Conservation (phyloP, 345 rosid species). For the Pugionium cornutum region DNA sequence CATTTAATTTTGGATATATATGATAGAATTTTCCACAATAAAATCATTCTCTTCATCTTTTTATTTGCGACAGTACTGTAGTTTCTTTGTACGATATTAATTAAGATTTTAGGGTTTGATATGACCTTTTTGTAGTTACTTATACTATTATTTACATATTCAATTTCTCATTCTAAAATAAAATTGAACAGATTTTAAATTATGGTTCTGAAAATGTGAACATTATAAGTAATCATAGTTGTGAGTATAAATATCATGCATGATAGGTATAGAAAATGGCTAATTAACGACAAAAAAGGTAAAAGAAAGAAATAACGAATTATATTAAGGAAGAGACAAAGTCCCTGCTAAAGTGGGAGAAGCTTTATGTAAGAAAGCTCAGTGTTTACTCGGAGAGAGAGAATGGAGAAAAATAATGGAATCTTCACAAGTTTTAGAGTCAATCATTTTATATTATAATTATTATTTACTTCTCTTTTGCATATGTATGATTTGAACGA, state of each 20-base stretch:
- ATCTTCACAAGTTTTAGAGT: constrained; percentile 39
- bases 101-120: too few relatives aligned
- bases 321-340: constrained; percentile 53
- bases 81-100: too few relatives aligned
- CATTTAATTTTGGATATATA: too few relatives aligned
- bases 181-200: too few relatives aligned
- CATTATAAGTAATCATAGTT: too few relatives aligned
- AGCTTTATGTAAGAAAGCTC: constrained; percentile 44
- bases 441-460: constrained; percentile 34
- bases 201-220: too few relatives aligned
- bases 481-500: constrained; percentile 42
- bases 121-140: too few relatives aligned
- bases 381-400: constrained; percentile 1
- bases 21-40: too few relatives aligned
- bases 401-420: constrained; percentile 38
- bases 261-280: not conserved
- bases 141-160: too few relatives aligned
- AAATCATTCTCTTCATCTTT: too few relatives aligned
- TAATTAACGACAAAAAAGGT: not conserved
- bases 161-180: too few relatives aligned
- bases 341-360: constrained; percentile 53
- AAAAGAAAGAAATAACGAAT: constrained; percentile 14
- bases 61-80: too few relatives aligned
- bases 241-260: not conserved
- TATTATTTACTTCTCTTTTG: constrained; percentile 26